A percentile compares a stretch with the other conserved stretches of the same genome.
Conservation (phyloP, 148 eudicot genomes). For the Nepenthes mirabilis region DNA sequence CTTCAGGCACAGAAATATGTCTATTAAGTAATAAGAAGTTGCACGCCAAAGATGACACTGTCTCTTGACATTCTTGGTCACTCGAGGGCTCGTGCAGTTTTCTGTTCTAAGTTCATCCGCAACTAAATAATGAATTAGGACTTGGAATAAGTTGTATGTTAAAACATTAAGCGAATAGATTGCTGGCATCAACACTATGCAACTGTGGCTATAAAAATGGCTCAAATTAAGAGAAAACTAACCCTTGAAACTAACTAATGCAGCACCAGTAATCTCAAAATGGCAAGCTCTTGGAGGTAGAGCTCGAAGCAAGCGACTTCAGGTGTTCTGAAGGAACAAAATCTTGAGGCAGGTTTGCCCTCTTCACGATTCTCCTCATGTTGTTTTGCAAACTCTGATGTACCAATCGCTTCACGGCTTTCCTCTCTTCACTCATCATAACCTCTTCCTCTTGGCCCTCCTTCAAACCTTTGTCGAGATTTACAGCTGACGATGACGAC, state of each 20-base stretch:
- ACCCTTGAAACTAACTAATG: not conserved
- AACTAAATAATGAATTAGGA: conserved; percentile 1
- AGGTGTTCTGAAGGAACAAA: conserved; percentile 79
- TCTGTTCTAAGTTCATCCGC: not conserved
- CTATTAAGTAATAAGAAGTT: not conserved
- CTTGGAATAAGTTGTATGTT: too few relatives aligned
- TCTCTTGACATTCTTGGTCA: not conserved
- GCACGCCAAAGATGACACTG: too few relatives aligned
- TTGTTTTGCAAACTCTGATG: conserved; percentile 90
- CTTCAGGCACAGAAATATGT: conserved; percentile 3
- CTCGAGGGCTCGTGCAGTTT: not conserved
- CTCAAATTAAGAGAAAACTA: conserved; percentile 3
- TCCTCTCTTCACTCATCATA: conserved; percentile 74
- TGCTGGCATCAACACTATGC: not conserved
- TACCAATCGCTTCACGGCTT: conserved; percentile 80
- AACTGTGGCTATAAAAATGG: not conserved
- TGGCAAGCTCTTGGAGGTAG: conserved; percentile 93
- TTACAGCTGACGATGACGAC: conserved; percentile 19
- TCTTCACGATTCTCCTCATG: conserved; percentile 74
- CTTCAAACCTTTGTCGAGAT: conserved; percentile 12
- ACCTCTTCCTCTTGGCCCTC: conserved; percentile 28
- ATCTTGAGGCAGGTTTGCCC: conserved; percentile 89
- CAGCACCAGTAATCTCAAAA: conserved; percentile 31
- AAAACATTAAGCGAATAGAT: not conserved
- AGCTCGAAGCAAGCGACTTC: conserved; percentile 53